Evolutionary conservation across 495 filamentous ascomycete species (phyloP), one percentile per base, ranked within the genome.

Genomic region (Penicillium odoratum): DNA sequence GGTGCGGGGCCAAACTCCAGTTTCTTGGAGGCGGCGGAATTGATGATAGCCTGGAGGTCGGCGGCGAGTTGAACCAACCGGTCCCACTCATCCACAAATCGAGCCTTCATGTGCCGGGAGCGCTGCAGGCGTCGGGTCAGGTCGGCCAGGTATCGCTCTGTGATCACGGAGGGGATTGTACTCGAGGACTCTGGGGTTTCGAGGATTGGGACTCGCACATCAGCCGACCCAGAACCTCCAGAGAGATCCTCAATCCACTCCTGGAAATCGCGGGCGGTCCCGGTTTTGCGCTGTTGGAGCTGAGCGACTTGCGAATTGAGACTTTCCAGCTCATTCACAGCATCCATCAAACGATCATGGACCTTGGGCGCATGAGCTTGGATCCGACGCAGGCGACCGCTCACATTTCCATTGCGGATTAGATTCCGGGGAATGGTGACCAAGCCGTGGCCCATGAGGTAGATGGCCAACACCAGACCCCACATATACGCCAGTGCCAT

Each of bases 401-500:
- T 88, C 51, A 88, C 81, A 62, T 86, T 88, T 13, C 91, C 85
- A 64, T 88, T 89, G 46, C 85, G 83, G 67, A 92, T 87, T 1
- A 98, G 72, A 16, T 82, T 81, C 62, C 93, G 82, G 6, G 94
- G 94, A 47, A 98, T 88, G 11, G 94, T 88, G 43, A 98, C 94
- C 38, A 98, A 77, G 9, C 94, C 94, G 63, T 98, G 93, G 7
- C 94, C 94, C 94, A 98, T 97, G 21, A 98, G 81, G 66, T 93
- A 96, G 55, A 98, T 97, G 15, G 92, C 94, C 55, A 97, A 77
- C 3, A 91, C 76, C 62, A 98, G 78, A 59, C 92, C 91, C 88
- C 92, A 98, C 61, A 90, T 88, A 72, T 98, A 97, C 33, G 92
- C 92, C 53, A 97, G 77, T 25, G 94, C 94, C 86, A 98, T 94